phyloP scores from a whole-genome alignment of 768 basidiomycete species.

The Amylocystis lapponica region DNA sequence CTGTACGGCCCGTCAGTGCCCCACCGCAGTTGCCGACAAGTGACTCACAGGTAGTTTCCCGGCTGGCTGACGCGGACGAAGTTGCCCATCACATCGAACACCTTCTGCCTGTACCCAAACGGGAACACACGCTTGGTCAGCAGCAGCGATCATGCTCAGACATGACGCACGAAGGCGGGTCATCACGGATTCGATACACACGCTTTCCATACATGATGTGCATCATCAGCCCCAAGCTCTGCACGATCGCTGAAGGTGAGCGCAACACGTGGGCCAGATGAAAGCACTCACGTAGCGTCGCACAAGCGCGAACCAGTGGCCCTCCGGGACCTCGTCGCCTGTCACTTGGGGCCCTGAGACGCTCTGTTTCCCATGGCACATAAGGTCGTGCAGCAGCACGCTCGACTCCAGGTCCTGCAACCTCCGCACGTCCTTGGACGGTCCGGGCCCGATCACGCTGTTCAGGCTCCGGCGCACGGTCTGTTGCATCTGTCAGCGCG shows the following conservation, averaged over 20 bases:
- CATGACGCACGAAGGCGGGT: not conserved
- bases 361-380: slow-evolving; percentile 14
- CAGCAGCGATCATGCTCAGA: not conserved
- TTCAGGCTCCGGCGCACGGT: slow-evolving; percentile 19
- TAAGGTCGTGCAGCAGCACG: slow-evolving; percentile 20
- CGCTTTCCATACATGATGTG: slow-evolving; percentile 2
- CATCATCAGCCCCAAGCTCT: slow-evolving; percentile 6
- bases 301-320: slow-evolving; percentile 25
- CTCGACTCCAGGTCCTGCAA: slow-evolving; percentile 24
- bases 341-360: not conserved
- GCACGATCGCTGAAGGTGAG: too few relatives aligned
- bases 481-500: too few relatives aligned
- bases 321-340: slow-evolving; percentile 8
- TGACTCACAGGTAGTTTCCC: slow-evolving; percentile 21
- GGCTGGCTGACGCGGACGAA: slow-evolving; percentile 20
- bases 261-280: too few relatives aligned
- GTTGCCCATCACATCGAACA: slow-evolving; percentile 22
- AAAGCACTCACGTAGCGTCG: slow-evolving; percentile 24
- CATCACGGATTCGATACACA: not conserved
- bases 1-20: not conserved
- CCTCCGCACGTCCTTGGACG: slow-evolving; percentile 20
- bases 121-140: not conserved
- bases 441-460: slow-evolving; percentile 19
- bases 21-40: too few relatives aligned
- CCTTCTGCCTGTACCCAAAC: slow-evolving; percentile 19